phyloP scores from a whole-genome alignment of 1,284 basidiomycete genomes.

The Rugosomyces carneus region DNA sequence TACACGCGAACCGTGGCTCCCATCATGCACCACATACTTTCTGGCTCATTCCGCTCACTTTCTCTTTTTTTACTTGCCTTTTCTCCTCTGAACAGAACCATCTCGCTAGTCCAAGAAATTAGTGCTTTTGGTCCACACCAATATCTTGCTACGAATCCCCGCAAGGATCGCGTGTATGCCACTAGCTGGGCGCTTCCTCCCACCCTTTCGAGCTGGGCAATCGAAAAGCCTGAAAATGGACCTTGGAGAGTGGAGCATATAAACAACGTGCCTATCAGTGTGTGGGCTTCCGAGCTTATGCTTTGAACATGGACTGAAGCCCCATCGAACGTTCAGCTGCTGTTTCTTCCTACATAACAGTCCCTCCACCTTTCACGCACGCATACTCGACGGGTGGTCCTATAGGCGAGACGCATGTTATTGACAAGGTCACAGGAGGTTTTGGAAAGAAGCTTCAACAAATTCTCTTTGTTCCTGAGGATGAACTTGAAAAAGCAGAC shows the following conservation, averaged over 20 bases:
- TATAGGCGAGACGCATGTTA: conserved; percentile 37
- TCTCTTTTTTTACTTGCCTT: conserved; percentile 44
- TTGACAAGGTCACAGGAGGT: conserved; percentile 28
- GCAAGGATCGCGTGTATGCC: conserved; percentile 31
- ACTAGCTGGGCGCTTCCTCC: conserved; percentile 44
- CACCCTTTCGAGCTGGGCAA: conserved; percentile 35
- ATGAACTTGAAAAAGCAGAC: conserved; percentile 35
- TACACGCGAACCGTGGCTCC: conserved; percentile 3
- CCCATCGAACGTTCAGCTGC: conserved; percentile 28
- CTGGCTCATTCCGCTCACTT: conserved; percentile 43
- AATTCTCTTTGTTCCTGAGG: conserved; percentile 36
- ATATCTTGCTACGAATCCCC: conserved; percentile 33
- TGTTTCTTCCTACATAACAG: conserved; percentile 42
- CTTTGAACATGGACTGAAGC: not conserved
- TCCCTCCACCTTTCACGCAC: conserved; percentile 39
- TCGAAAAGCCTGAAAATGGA: conserved; percentile 21
- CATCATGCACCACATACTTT: conserved; percentile 29
- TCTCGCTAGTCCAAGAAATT: conserved; percentile 35
- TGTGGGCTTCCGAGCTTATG: conserved; percentile 12
- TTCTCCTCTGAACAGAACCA: conserved; percentile 30
- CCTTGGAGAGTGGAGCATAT: conserved; percentile 29
- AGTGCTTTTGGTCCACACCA: conserved; percentile 43
- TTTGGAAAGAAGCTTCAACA: conserved; percentile 38
- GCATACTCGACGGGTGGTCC: conserved; percentile 43
- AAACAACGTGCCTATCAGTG: conserved; percentile 40